These are phyloP conservation scores for Geum urbanum DNA, from an alignment of 306 rosid genomes.

Conservation along the genomic window DNA sequence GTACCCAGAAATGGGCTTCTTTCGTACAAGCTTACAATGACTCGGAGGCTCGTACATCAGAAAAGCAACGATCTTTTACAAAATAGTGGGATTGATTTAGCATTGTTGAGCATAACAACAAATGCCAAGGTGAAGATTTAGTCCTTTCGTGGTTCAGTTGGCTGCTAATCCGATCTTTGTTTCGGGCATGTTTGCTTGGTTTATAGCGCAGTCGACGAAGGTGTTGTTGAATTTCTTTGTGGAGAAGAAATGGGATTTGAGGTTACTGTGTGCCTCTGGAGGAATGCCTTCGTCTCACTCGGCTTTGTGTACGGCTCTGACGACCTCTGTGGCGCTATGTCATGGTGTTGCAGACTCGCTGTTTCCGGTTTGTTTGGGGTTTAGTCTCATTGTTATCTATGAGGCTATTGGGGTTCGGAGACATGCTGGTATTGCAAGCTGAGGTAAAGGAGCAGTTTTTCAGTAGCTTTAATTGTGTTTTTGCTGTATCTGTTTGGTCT, in stretches of 20 bases:
- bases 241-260: constrained; percentile 65
- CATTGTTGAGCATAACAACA: constrained; percentile 59
- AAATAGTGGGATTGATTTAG: constrained; percentile 56
- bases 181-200: constrained; percentile 64
- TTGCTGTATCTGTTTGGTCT: not conserved
- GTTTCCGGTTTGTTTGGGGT: constrained; percentile 82
- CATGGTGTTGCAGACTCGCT: constrained; percentile 54
- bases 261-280: constrained; percentile 53
- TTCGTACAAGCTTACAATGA: constrained; percentile 6
- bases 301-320: constrained; percentile 72
- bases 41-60: constrained; percentile 13
- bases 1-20: constrained; percentile 28
- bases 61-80: constrained; percentile 36
- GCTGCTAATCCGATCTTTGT: constrained; percentile 82
- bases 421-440: constrained; percentile 94
- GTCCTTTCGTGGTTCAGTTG: constrained; percentile 72
- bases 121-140: constrained; percentile 58
- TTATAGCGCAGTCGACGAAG: constrained; percentile 55
- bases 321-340: constrained; percentile 80
- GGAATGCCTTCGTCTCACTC: constrained; percentile 98
- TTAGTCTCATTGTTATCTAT: constrained; percentile 81
- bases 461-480: not conserved
- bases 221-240: constrained; percentile 62
- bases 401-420: constrained; percentile 87
- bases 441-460: constrained; percentile 41